Conservation (phyloP, 139 green algal genomes). For the Closterium sp. region DNA sequence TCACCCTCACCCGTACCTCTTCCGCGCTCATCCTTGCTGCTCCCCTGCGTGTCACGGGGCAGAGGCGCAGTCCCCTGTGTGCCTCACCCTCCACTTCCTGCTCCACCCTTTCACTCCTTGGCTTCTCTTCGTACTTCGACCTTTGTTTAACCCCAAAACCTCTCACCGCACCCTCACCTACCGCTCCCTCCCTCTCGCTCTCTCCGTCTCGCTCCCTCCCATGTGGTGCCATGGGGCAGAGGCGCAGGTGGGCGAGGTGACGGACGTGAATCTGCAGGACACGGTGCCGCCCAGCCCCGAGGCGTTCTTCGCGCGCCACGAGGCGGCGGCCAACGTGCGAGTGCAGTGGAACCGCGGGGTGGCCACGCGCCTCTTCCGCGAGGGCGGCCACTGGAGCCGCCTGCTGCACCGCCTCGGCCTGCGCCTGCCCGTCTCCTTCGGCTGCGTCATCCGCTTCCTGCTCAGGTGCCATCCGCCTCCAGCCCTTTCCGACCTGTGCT, state of each 20-base stretch:
- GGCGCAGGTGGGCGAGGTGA: neutral
- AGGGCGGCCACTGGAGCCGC: neutral
- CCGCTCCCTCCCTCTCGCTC: neutral
- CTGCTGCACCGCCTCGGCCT: neutral
- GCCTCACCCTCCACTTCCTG: too few relatives aligned
- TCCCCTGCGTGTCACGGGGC: too few relatives aligned
- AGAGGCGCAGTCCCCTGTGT: too few relatives aligned
- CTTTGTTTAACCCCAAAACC: too few relatives aligned
- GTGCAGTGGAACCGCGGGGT: constrained; percentile 2
- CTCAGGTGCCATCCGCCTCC: neutral
- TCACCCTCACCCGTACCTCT: neutral
- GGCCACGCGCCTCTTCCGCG: neutral
- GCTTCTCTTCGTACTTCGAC: too few relatives aligned
- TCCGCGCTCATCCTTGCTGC: too few relatives aligned
- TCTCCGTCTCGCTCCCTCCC: neutral
- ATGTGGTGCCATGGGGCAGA: neutral
- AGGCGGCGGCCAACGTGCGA: neutral
- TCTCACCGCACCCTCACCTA: too few relatives aligned
- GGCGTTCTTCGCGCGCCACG: neutral
- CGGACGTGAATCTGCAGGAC: neutral
- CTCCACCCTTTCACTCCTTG: too few relatives aligned
- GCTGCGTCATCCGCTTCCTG: constrained; percentile 6
- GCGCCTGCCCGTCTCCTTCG: neutral
- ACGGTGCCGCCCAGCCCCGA: neutral
- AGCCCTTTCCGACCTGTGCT: too few relatives aligned